Evolutionary conservation across 768 basidiomycete species (phyloP).

Genomic region (Chalciporus piperatus): DNA sequence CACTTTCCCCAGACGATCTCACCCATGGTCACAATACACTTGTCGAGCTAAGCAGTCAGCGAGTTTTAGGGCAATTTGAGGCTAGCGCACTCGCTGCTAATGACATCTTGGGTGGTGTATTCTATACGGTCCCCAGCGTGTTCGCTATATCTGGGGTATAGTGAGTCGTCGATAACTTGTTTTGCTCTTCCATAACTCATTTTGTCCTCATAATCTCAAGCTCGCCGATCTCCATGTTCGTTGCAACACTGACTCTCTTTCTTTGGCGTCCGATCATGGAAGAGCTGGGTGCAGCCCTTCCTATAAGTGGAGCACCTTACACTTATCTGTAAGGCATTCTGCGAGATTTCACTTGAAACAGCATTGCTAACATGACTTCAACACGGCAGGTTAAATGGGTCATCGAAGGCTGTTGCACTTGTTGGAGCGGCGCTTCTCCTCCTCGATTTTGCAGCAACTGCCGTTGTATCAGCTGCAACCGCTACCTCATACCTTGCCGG

Average conservation of each 20-base stretch:
- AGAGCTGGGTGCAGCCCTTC: conserved; percentile 67
- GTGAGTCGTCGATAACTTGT: conserved; percentile 36
- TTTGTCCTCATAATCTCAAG: conserved; percentile 28
- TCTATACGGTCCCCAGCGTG: conserved; percentile 67
- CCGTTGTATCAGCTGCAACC: conserved; percentile 71
- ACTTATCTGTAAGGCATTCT: conserved; percentile 52
- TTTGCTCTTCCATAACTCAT: neutral
- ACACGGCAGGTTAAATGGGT: conserved; percentile 53
- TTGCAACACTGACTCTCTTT: conserved; percentile 60
- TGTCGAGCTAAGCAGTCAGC: conserved; percentile 31
- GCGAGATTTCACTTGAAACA: neutral
- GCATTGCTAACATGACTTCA: neutral
- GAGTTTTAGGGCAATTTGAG: conserved; percentile 57
- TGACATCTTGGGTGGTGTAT: conserved; percentile 64
- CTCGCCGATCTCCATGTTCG: conserved; percentile 65
- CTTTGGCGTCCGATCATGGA: conserved; percentile 76
- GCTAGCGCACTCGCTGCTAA: conserved; percentile 68
- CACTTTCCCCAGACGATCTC: conserved; percentile 44
- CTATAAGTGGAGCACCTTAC: conserved; percentile 70
- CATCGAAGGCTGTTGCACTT: conserved; percentile 59
- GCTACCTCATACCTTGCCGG: conserved; percentile 65
- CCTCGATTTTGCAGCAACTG: conserved; percentile 69
- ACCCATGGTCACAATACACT: conserved; percentile 30
- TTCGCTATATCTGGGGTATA: conserved; percentile 61
- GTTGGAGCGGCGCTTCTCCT: conserved; percentile 64